A percentile compares a stretch with the other conserved stretches of the same genome.
These are phyloP conservation scores for Skeletonema menzelii DNA, from an alignment of 108 stramenopile genomes.

Conservation along the genomic window DNA sequence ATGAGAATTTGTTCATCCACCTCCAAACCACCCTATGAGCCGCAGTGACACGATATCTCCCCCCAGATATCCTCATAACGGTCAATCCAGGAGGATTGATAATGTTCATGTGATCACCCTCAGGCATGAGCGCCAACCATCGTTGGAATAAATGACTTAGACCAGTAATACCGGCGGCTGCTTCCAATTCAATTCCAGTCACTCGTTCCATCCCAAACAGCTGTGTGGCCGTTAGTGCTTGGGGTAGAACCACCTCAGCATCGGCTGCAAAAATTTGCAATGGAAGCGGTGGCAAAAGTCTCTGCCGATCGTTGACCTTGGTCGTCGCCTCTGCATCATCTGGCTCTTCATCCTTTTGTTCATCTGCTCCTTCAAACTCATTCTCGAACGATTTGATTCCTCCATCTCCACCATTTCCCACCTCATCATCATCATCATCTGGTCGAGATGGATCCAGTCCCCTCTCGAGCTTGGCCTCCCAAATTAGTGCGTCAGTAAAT, in stretches of 20 bases:
- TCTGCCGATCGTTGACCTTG: constrained; percentile 17
- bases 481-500: constrained; percentile 68
- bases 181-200: constrained; percentile 87
- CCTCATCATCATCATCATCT: constrained; percentile 54
- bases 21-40: constrained; percentile 90
- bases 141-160: constrained; percentile 79
- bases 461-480: constrained; percentile 24
- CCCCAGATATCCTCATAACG: constrained; percentile 88
- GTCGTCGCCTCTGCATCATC: not conserved
- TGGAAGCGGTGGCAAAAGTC: constrained; percentile 54
- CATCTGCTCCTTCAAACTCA: not conserved
- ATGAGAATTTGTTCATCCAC: constrained; percentile 87
- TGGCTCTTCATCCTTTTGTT: not conserved
- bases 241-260: constrained; percentile 86
- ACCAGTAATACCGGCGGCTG: constrained; percentile 76
- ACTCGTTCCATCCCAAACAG: constrained; percentile 83
- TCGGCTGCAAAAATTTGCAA: constrained; percentile 84
- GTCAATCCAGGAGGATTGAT: constrained; percentile 90
- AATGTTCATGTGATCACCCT: constrained; percentile 86
- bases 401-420: constrained; percentile 1
- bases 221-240: constrained; percentile 85
- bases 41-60: constrained; percentile 87
- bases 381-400: constrained; percentile 7
- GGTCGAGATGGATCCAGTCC: constrained; percentile 43
- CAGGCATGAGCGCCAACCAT: constrained; percentile 89